Conservation (phyloP, 768 basidiomycete species). For the Clathrus columnatus region DNA sequence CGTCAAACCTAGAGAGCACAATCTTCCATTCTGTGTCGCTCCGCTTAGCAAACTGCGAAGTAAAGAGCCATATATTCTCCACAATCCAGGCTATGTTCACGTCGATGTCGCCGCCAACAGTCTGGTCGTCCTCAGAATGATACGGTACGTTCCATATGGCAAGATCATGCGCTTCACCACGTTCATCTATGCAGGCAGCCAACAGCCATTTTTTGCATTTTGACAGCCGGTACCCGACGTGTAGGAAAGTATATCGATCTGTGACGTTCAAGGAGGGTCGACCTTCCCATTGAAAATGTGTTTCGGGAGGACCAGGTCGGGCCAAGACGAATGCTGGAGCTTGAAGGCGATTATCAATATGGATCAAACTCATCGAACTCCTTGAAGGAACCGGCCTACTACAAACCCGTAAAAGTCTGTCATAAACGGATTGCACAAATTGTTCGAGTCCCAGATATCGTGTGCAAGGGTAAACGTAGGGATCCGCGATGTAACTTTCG, state of each 20-base stretch:
- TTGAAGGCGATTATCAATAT: constrained; percentile 35
- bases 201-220: constrained; percentile 69
- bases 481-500: constrained; percentile 45
- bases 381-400: constrained; percentile 31
- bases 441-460: constrained; percentile 36
- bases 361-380: background rate
- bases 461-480: constrained; percentile 35
- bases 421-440: constrained; percentile 60
- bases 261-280: constrained; percentile 39
- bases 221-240: constrained; percentile 66
- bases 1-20: constrained; percentile 60
- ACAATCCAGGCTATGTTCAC: constrained; percentile 43
- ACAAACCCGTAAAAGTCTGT: constrained; percentile 54
- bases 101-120: constrained; percentile 33
- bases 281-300: constrained; percentile 24
- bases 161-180: constrained; percentile 65
- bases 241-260: constrained; percentile 56
- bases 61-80: constrained; percentile 64
- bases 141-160: constrained; percentile 46
- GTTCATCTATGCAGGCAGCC: constrained; percentile 65
- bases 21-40: constrained; percentile 77
- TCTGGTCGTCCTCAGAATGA: constrained; percentile 1
- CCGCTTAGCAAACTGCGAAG: constrained; percentile 46
- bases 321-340: constrained; percentile 60
- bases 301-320: constrained; percentile 28